These are phyloP conservation scores for Solanum tarijense DNA, from an alignment of 257 asterid genomes.

Conservation along the genomic window DNA sequence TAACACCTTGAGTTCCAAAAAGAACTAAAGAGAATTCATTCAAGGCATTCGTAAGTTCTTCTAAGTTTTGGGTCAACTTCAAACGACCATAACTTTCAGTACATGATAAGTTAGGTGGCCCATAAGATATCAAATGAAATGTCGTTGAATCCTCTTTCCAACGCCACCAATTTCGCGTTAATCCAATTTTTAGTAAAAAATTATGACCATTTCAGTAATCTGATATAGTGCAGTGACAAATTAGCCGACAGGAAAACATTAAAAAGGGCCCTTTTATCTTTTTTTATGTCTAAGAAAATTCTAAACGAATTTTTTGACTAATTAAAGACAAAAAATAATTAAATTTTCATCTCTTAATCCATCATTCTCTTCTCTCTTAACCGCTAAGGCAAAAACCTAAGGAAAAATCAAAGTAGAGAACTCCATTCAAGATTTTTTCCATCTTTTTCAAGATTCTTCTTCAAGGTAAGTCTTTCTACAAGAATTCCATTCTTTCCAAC, in stretches of 20 bases:
- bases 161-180: neutral
- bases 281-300: no score
- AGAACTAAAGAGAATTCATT: no score
- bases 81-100: no score
- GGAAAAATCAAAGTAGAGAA: neutral
- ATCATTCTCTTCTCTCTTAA: neutral
- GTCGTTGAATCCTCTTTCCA: neutral
- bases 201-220: no score
- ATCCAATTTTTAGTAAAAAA: no score
- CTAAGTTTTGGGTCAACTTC: no score
- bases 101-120: neutral
- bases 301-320: neutral
- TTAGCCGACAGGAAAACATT: no score
- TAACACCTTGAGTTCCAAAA: no score
- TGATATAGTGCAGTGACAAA: neutral
- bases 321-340: neutral
- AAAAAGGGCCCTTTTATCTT: no score
- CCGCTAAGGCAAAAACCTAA: no score
- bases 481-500: neutral
- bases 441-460: neutral
- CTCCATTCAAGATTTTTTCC: neutral
- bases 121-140: no score
- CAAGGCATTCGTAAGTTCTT: no score
- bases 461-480: neutral
- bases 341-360: neutral